A percentile compares a stretch with the other conserved stretches of the same genome.
phyloP scores from a whole-genome alignment of 2,329 filamentous ascomycete genomes.

The Penicillium sp. region DNA sequence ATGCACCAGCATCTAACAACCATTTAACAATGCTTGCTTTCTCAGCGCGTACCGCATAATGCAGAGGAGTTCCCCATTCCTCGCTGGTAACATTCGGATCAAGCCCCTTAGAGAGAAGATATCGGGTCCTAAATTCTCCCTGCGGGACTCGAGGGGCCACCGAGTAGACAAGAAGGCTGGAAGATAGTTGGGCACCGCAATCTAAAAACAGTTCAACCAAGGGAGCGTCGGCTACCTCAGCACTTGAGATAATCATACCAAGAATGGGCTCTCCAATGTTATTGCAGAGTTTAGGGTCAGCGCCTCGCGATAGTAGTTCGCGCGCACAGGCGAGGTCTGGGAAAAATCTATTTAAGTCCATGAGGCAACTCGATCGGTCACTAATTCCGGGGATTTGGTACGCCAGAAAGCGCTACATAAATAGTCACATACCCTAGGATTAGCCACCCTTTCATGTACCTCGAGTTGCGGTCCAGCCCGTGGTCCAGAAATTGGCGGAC shows the following conservation, averaged over 20 bases:
- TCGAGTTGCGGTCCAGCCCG: conserved; percentile 4
- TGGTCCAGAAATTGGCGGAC: conserved; percentile 1
- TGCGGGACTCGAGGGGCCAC: conserved; percentile 8
- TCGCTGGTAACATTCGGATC: conserved; percentile 17
- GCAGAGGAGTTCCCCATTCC: conserved; percentile 20
- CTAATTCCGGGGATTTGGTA: not conserved
- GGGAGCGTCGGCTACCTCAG: not conserved
- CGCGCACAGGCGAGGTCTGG: not conserved
- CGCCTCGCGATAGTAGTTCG: not conserved
- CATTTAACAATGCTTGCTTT: conserved; percentile 7
- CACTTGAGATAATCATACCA: too few relatives aligned
- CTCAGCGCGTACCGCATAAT: conserved; percentile 7
- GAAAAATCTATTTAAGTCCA: not conserved
- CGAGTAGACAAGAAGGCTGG: conserved; percentile 16
- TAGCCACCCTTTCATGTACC: not conserved
- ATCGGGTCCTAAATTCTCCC: conserved; percentile 17
- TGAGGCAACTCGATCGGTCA: not conserved
- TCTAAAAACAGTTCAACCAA: conserved; percentile 8
- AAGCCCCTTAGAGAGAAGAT: conserved; percentile 20
- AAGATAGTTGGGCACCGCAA: conserved; percentile 15
- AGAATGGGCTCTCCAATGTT: not conserved
- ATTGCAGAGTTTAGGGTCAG: not conserved
- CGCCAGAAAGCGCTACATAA: not conserved
- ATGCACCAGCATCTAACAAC: conserved; percentile 19
- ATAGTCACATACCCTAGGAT: not conserved